A percentile compares a stretch with the other conserved stretches of the same genome.
Evolutionary conservation across 2,329 filamentous ascomycete species (phyloP).

Genomic region (Xylaria sp.): DNA sequence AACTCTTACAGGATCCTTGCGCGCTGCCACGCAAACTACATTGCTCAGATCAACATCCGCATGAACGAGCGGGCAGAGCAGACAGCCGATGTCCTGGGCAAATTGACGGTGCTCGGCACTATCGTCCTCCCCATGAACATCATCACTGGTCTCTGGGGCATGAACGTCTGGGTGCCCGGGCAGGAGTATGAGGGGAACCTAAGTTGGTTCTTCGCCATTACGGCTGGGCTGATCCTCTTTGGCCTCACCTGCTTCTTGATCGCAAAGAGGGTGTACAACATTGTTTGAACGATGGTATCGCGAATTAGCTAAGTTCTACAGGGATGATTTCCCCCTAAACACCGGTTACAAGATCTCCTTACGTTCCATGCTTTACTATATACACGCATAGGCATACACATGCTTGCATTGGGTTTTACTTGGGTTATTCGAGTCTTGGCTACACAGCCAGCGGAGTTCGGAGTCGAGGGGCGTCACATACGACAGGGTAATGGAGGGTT

Average conservation of each 20-base stretch:
- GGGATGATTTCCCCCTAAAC: not conserved
- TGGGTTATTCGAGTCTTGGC: not conserved
- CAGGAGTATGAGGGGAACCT: conserved; percentile 80
- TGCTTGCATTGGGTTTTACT: not conserved
- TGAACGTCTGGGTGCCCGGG: conserved; percentile 97
- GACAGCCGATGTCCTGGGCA: conserved; percentile 92
- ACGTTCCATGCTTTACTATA: not conserved
- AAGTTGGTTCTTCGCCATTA: conserved; percentile 76
- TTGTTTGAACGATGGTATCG: conserved; percentile 44
- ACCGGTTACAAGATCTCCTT: not conserved
- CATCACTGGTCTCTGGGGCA: conserved; percentile 97
- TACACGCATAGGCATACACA: conserved; percentile 13
- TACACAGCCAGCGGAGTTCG: not conserved
- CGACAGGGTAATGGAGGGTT: not conserved
- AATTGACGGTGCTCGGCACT: conserved; percentile 92
- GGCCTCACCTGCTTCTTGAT: conserved; percentile 80
- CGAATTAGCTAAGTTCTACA: not conserved
- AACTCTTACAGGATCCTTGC: conserved; percentile 73
- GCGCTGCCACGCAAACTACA: conserved; percentile 92
- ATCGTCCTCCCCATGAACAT: conserved; percentile 99
- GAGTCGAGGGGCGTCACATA: not conserved
- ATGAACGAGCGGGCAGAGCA: conserved; percentile 98
- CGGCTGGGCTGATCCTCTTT: conserved; percentile 77
- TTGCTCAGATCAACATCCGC: conserved; percentile 98
- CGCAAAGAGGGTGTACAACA: conserved; percentile 82